Evolutionary conservation across 495 filamentous ascomycete species (phyloP).

Genomic region (Penicillium canariense): DNA sequence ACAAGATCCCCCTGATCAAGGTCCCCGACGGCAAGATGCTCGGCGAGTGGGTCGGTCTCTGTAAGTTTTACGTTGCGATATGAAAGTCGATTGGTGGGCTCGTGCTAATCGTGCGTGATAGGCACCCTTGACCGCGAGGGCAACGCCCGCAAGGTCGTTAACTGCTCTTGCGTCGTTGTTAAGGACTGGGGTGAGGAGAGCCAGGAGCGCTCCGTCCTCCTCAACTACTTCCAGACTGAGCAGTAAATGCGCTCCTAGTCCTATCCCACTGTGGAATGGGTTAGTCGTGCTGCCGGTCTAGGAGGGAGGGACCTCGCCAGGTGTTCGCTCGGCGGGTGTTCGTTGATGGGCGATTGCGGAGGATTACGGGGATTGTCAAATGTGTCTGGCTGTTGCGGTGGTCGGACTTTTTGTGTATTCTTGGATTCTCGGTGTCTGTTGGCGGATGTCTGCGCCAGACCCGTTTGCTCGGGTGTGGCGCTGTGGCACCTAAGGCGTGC

Average conservation of each 20-base stretch:
- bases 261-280: not conserved
- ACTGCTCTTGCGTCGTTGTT: slow-evolving; percentile 99
- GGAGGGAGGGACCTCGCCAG: slow-evolving; percentile 4
- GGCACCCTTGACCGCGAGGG: slow-evolving; percentile 98
- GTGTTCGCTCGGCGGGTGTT: slow-evolving; percentile 6
- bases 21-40: slow-evolving; percentile 99
- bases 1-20: slow-evolving; percentile 99
- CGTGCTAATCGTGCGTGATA: slow-evolving; percentile 38
- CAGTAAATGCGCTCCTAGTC: slow-evolving; percentile 47
- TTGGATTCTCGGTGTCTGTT: slow-evolving; percentile 10
- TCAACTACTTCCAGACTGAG: slow-evolving; percentile 99
- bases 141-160: slow-evolving; percentile 99
- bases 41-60: slow-evolving; percentile 99
- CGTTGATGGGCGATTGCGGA: not conserved
- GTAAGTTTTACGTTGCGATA: slow-evolving; percentile 57
- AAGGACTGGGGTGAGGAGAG: slow-evolving; percentile 99
- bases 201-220: slow-evolving; percentile 93
- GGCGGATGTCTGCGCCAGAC: slow-evolving; percentile 7
- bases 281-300: slow-evolving; percentile 14
- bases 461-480: slow-evolving; percentile 30
- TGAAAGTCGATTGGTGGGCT: not conserved
- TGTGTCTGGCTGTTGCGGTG: not conserved
- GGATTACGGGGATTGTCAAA: slow-evolving; percentile 6
- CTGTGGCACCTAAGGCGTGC: slow-evolving; percentile 19
- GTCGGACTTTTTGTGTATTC: slow-evolving; percentile 6